Percentiles rank a stretch among this genome's conserved stretches.
These are phyloP conservation scores for Escallonia rubra DNA, from an alignment of 129 eudicot genomes.

Conservation along the genomic window DNA sequence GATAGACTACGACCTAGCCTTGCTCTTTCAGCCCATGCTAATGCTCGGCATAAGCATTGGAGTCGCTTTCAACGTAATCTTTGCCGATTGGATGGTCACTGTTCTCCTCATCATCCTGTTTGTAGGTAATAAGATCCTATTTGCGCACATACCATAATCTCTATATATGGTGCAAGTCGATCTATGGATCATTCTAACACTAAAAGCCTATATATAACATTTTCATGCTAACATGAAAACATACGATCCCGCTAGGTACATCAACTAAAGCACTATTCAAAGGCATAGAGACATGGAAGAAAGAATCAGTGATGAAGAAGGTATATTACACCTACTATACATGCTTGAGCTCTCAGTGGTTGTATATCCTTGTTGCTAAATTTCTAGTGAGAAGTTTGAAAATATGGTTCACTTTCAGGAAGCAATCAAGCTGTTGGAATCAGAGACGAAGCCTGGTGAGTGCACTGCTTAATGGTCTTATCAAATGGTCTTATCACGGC, in stretches of 20 bases:
- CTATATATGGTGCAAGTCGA: no score
- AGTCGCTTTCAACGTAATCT: slow-evolving; percentile 33
- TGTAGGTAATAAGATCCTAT: slow-evolving; percentile 12
- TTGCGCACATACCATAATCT: no score
- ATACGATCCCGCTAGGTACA: slow-evolving; percentile 15
- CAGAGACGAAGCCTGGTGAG: slow-evolving; percentile 8
- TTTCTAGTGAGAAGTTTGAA: neutral
- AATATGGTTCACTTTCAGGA: slow-evolving; percentile 4
- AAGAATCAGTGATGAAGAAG: slow-evolving; percentile 29
- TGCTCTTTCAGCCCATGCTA: slow-evolving; percentile 40
- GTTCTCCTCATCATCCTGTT: slow-evolving; percentile 35
- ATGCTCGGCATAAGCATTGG: slow-evolving; percentile 43
- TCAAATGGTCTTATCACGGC: no score
- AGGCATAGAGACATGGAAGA: slow-evolving; percentile 43
- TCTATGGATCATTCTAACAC: no score
- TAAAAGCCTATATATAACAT: no score
- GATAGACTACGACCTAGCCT: slow-evolving; percentile 36
- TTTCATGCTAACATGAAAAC: neutral
- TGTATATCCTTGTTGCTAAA: neutral
- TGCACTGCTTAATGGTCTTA: no score
- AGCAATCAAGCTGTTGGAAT: slow-evolving; percentile 4
- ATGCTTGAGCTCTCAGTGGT: no score
- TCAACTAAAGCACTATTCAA: slow-evolving; percentile 35
- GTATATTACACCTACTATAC: neutral
- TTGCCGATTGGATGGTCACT: slow-evolving; percentile 48